Evolutionary conservation across 208 protist species (phyloP).

Genomic region (Wallacemonas sp.): DNA sequence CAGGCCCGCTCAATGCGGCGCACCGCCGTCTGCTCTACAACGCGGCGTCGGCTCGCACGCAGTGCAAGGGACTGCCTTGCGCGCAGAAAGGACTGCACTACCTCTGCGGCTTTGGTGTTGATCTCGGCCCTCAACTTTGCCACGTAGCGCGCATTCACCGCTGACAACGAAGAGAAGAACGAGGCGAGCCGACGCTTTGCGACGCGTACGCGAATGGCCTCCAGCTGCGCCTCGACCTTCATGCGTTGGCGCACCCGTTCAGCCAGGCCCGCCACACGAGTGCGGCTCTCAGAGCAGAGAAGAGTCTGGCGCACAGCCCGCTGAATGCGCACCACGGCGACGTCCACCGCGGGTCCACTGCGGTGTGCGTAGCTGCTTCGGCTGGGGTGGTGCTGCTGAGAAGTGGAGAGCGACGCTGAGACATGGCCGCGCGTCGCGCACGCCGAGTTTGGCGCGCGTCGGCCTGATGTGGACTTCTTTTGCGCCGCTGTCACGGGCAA

Average conservation of each 20-base stretch:
- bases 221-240: slow-evolving; percentile 19
- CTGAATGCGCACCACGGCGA: slow-evolving; percentile 43
- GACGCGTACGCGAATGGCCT: slow-evolving; percentile 26
- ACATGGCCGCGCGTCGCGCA: no score
- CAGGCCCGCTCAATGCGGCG: slow-evolving; percentile 53
- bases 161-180: slow-evolving; percentile 27
- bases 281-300: slow-evolving; percentile 15
- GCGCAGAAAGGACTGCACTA: slow-evolving; percentile 26
- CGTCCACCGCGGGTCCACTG: slow-evolving; percentile 24
- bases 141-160: neutral
- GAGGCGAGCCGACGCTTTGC: slow-evolving; percentile 29
- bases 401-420: no score
- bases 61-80: neutral
- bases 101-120: neutral
- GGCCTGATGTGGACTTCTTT: no score
- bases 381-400: no score
- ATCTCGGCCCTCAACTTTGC: neutral
- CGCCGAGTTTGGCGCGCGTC: no score
- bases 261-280: slow-evolving; percentile 14
- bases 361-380: neutral
- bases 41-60: neutral
- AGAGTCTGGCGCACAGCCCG: slow-evolving; percentile 36
- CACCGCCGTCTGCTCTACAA: slow-evolving; percentile 16
- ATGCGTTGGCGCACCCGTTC: slow-evolving; percentile 19
- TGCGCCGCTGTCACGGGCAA: no score